Conservation (phyloP, 129 eudicot genomes). For the Rutidosis leptorrhynchoides region DNA sequence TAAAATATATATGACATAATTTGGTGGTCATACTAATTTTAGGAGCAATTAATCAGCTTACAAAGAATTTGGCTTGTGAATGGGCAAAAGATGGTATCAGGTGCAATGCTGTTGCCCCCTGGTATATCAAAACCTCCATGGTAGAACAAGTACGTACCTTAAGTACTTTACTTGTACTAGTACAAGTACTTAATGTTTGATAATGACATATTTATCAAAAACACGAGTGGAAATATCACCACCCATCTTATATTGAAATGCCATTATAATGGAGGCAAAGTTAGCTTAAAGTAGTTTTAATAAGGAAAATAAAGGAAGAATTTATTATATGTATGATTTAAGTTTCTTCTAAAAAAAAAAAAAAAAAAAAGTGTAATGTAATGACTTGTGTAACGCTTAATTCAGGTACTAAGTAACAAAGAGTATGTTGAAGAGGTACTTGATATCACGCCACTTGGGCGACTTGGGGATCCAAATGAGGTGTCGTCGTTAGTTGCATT, state of each 20-base stretch:
- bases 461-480: constrained; percentile 70
- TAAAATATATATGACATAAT: not conserved
- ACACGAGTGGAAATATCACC: too few species aligned
- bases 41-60: constrained; percentile 76
- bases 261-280: not conserved
- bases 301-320: not conserved
- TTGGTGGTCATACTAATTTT: not conserved
- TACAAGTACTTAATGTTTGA: too few species aligned
- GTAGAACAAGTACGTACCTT: constrained; percentile 58
- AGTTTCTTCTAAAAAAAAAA: too few species aligned
- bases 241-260: not conserved
- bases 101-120: constrained; percentile 74
- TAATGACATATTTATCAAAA: too few species aligned
- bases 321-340: too few species aligned
- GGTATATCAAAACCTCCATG: constrained; percentile 75
- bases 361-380: not conserved
- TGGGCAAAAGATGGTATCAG: constrained; percentile 84
- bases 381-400: not conserved
- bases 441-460: constrained; percentile 60
- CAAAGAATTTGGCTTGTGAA: constrained; percentile 72
- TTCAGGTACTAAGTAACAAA: constrained; percentile 55
- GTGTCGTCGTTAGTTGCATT: constrained; percentile 67
- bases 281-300: constrained; percentile 7
- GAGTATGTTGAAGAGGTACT: constrained; percentile 64
- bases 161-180: too few species aligned